phyloP scores from a whole-genome alignment of 257 asterid species.

The Ligustrum vulgare region DNA sequence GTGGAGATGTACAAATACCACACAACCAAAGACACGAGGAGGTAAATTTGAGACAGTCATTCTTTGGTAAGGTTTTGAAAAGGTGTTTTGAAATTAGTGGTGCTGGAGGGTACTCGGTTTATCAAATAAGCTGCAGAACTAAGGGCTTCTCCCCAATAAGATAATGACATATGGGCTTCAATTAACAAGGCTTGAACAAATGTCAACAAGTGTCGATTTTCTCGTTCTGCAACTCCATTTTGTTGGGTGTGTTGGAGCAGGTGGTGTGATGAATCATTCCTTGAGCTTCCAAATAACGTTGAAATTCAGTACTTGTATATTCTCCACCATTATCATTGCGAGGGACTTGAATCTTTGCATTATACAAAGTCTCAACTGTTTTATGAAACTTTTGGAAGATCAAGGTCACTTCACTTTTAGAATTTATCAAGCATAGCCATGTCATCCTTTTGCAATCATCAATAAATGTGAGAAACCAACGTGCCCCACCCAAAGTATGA shows the following conservation, averaged over 20 bases:
- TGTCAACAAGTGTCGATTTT: background rate
- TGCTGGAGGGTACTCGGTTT: background rate
- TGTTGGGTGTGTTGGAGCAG: background rate
- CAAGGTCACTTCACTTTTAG: too few species aligned
- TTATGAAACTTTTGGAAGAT: too few species aligned
- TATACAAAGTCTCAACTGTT: too few species aligned
- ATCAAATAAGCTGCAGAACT: background rate
- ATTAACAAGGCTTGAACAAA: background rate
- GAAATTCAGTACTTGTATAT: background rate
- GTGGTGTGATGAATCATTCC: slow-evolving; percentile 1
- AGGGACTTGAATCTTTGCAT: too few species aligned
- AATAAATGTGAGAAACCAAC: too few species aligned
- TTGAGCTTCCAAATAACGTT: background rate
- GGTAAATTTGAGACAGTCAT: too few species aligned
- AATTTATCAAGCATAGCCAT: too few species aligned
- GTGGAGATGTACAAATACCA: too few species aligned
- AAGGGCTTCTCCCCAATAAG: background rate
- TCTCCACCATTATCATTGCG: too few species aligned
- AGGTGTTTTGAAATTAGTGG: background rate
- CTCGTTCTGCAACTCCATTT: background rate
- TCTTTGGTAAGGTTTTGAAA: background rate
- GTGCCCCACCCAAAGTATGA: background rate
- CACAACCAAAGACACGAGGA: too few species aligned
- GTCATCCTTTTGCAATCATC: too few species aligned
- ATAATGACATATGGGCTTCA: background rate